Percentiles rank a stretch among this genome's conserved stretches.
Conservation (phyloP, 148 eudicot species). For the Fagopyrum homotropicum region DNA sequence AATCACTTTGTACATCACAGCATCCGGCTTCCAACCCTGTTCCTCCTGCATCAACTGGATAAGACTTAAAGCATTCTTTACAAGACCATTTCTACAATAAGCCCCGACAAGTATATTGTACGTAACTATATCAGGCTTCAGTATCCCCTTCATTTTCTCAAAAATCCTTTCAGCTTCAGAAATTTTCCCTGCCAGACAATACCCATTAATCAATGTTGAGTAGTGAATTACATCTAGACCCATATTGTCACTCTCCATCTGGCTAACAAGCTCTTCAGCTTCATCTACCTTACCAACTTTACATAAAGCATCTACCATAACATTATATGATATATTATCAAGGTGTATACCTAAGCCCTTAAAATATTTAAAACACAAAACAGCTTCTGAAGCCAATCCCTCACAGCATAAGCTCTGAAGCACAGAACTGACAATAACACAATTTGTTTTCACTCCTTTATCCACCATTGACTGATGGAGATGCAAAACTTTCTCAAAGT, state of each 20-base stretch:
- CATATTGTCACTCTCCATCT: conserved; percentile 44
- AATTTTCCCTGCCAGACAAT: conserved; percentile 37
- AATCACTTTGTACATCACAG: conserved; percentile 41
- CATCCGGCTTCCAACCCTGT: conserved; percentile 37
- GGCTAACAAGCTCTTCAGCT: conserved; percentile 43
- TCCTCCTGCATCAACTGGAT: conserved; percentile 36
- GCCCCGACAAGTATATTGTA: conserved; percentile 59
- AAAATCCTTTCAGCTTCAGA: conserved; percentile 35
- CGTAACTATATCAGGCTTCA: conserved; percentile 43
- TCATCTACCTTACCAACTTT: conserved; percentile 47
- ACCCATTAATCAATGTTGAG: conserved; percentile 68
- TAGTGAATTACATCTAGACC: conserved; percentile 52
- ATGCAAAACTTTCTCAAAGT: conserved; percentile 33
- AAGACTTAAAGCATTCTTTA: conserved; percentile 21
- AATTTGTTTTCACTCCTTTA: conserved; percentile 48
- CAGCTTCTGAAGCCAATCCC: conserved; percentile 31
- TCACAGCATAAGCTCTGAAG: conserved; percentile 44
- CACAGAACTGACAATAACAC: conserved; percentile 38
- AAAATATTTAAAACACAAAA: conserved; percentile 26
- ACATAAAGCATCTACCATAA: conserved; percentile 44
- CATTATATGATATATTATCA: conserved; percentile 46
- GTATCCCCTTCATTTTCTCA: conserved; percentile 37
- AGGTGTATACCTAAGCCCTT: conserved; percentile 32
- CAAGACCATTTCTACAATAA: conserved; percentile 37
- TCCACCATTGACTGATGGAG: conserved; percentile 38